These are phyloP conservation scores for Taphrina pruni DNA, from an alignment of 1,139 yeast species.

Conservation along the genomic window DNA sequence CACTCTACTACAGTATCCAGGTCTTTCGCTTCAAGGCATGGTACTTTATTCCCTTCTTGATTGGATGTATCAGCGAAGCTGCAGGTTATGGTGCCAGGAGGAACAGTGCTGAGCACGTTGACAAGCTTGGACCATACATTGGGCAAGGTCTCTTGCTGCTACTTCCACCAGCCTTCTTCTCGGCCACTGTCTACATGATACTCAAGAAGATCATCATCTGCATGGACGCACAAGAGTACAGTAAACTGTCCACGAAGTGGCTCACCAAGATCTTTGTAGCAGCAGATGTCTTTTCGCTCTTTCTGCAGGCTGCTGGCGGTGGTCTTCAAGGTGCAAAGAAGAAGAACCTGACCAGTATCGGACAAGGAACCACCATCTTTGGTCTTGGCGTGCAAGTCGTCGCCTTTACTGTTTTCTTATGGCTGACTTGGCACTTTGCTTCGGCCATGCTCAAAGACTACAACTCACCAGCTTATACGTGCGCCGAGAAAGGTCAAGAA, in stretches of 20 bases:
- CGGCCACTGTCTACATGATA: constrained; percentile 58
- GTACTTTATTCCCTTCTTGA: constrained; percentile 47
- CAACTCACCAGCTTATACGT: not conserved
- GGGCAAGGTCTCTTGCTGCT: constrained; percentile 54
- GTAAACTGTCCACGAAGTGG: constrained; percentile 52
- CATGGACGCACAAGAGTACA: constrained; percentile 50
- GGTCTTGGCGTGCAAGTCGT: constrained; percentile 53
- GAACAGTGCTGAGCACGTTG: constrained; percentile 47
- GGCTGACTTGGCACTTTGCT: constrained; percentile 45
- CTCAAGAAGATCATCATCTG: constrained; percentile 53
- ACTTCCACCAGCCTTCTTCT: constrained; percentile 57
- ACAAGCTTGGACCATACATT: constrained; percentile 51
- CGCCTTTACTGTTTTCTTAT: constrained; percentile 53
- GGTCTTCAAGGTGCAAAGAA: constrained; percentile 51
- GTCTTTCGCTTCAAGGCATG: constrained; percentile 42
- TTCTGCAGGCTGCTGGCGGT: constrained; percentile 58
- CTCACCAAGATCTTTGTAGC: constrained; percentile 56
- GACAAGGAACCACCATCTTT: constrained; percentile 47
- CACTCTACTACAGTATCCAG: constrained; percentile 6
- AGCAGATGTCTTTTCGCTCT: constrained; percentile 57
- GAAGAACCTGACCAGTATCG: constrained; percentile 34
- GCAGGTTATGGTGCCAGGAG: constrained; percentile 54
- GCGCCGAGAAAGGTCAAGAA: constrained; percentile 17
- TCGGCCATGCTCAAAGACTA: constrained; percentile 41
- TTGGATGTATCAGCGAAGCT: constrained; percentile 47